Conservation (phyloP, 2,329 filamentous ascomycete species). For the Claviceps sp. region DNA sequence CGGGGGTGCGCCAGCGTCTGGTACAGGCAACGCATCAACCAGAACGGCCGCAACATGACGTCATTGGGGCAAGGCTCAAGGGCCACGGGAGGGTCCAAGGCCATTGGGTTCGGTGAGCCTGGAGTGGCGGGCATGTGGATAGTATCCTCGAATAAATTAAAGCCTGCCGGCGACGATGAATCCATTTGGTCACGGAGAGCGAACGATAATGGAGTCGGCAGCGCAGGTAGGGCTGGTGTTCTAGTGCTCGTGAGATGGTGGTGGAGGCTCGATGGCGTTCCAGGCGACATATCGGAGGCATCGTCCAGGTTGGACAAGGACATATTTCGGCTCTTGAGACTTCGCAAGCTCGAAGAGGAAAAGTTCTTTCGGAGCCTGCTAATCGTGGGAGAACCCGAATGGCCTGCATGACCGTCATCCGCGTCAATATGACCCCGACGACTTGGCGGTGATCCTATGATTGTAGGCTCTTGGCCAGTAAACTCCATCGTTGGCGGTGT, state of each 20-base stretch:
- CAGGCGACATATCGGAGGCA: conserved; percentile 53
- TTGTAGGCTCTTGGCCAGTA: conserved; percentile 7
- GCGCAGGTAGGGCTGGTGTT: conserved; percentile 38
- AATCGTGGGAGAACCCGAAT: conserved; percentile 40
- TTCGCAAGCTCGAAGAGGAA: conserved; percentile 56
- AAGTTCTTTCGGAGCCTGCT: conserved; percentile 49
- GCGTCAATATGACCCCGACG: conserved; percentile 20
- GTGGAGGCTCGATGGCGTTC: conserved; percentile 59
- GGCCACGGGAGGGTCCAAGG: conserved; percentile 54
- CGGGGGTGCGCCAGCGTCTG: conserved; percentile 84
- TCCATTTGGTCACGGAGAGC: conserved; percentile 46
- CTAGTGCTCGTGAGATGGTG: conserved; percentile 47
- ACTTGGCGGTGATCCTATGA: conserved; percentile 18
- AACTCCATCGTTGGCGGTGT: conserved; percentile 3
- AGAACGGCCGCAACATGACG: conserved; percentile 83
- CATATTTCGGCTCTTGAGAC: conserved; percentile 61
- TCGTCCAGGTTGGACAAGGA: conserved; percentile 51
- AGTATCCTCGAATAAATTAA: conserved; percentile 73
- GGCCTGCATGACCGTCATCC: conserved; percentile 25
- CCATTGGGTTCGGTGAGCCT: conserved; percentile 51
- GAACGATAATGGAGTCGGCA: conserved; percentile 55
- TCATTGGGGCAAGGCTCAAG: conserved; percentile 88
- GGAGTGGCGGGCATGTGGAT: conserved; percentile 56
- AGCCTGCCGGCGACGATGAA: conserved; percentile 48
- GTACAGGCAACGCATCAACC: conserved; percentile 91